These are phyloP conservation scores for Penicillium decumbens DNA, from an alignment of 2,329 filamentous ascomycete genomes.

Conservation along the genomic window DNA sequence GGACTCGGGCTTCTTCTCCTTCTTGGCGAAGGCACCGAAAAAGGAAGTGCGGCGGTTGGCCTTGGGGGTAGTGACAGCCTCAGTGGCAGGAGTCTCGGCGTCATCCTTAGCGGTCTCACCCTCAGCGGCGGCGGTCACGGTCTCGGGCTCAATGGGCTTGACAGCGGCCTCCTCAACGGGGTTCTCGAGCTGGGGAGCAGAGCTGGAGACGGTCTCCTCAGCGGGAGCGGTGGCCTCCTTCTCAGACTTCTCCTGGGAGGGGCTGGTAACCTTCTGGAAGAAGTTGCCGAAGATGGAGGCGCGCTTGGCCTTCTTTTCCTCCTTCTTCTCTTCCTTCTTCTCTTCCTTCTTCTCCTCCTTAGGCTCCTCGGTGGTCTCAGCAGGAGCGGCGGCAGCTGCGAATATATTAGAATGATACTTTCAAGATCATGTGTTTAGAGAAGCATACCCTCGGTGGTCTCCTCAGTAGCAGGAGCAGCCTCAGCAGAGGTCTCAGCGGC, in stretches of 20 bases:
- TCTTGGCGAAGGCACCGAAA: conserved; percentile 54
- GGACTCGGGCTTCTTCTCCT: conserved; percentile 49
- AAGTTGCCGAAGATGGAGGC: conserved; percentile 76
- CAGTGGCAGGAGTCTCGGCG: conserved; percentile 28
- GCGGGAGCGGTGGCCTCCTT: conserved; percentile 48
- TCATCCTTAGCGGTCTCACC: conserved; percentile 30
- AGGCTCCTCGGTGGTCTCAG: conserved; percentile 46
- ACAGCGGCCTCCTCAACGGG: conserved; percentile 38
- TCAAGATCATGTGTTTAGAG: conserved; percentile 25
- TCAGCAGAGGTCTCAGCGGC: conserved; percentile 37
- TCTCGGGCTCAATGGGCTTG: conserved; percentile 39
- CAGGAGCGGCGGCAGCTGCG: conserved; percentile 39
- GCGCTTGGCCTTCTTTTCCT: conserved; percentile 65
- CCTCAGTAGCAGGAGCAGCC: conserved; percentile 9
- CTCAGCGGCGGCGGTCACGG: conserved; percentile 44
- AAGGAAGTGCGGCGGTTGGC: conserved; percentile 51
- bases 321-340: conserved; percentile 37
- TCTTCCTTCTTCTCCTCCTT: conserved; percentile 35
- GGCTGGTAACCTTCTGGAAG: conserved; percentile 62
- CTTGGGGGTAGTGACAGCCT: conserved; percentile 37
- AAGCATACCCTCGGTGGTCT: conserved; percentile 23
- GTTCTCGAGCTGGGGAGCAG: conserved; percentile 48
- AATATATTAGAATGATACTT: conserved; percentile 8
- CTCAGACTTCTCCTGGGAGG: conserved; percentile 45
- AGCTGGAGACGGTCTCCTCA: conserved; percentile 46